phyloP scores from a whole-genome alignment of 2,329 filamentous ascomycete genomes.

The Lasiodiplodia gonubiensis region DNA sequence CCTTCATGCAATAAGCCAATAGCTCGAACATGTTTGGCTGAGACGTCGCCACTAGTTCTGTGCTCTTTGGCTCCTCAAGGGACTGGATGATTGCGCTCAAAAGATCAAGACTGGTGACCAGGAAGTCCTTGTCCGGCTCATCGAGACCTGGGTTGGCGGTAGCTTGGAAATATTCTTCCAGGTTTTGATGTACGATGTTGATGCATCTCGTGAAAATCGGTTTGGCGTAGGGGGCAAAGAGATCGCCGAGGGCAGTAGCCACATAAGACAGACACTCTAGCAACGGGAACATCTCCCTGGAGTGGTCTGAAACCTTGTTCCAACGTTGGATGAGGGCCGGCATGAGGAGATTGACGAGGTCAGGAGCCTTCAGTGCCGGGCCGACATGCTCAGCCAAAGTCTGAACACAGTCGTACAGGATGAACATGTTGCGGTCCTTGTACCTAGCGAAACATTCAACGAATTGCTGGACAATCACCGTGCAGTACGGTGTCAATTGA shows the following conservation, averaged over 20 bases:
- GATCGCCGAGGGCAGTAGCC: slow-evolving; percentile 79
- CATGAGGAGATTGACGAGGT: slow-evolving; percentile 88
- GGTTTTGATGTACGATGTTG: slow-evolving; percentile 87
- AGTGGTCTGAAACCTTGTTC: slow-evolving; percentile 84
- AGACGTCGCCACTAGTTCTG: slow-evolving; percentile 75
- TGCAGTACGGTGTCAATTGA: slow-evolving; percentile 81
- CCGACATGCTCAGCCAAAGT: slow-evolving; percentile 93
- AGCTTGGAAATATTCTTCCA: slow-evolving; percentile 78
- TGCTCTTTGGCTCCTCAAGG: slow-evolving; percentile 73
- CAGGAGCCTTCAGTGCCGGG: slow-evolving; percentile 75
- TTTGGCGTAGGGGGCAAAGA: slow-evolving; percentile 82
- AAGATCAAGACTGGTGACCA: slow-evolving; percentile 92
- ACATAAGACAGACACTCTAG: slow-evolving; percentile 97
- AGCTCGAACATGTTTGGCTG: slow-evolving; percentile 89
- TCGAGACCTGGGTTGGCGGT: slow-evolving; percentile 72
- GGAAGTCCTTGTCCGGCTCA: slow-evolving; percentile 91
- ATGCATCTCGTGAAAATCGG: slow-evolving; percentile 89
- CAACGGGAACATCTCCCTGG: slow-evolving; percentile 89
- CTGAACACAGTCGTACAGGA: slow-evolving; percentile 97
- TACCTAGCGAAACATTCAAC: slow-evolving; percentile 91
- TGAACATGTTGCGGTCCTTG: slow-evolving; percentile 99
- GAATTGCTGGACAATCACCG: slow-evolving; percentile 89
- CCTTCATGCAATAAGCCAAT: slow-evolving; percentile 89
- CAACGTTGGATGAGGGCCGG: slow-evolving; percentile 88
- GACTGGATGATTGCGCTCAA: slow-evolving; percentile 93